Evolutionary conservation across 2,329 filamentous ascomycete species (phyloP), one percentile per base, ranked within the genome.

Genomic region (Trichothecium sympodiale): DNA sequence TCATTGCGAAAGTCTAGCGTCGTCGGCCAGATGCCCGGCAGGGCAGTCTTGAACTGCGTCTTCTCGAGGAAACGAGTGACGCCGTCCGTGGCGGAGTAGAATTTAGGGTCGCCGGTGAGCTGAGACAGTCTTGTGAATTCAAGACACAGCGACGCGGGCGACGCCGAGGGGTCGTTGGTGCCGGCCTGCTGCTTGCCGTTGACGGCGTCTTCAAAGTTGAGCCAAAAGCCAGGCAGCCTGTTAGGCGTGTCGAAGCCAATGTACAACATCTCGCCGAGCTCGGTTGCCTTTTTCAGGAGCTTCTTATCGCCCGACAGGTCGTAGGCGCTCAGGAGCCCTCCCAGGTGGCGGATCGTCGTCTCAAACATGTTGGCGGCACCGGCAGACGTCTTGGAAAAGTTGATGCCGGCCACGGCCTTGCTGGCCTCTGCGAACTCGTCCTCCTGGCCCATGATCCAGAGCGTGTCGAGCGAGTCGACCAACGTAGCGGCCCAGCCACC

Each of bases 71-170:
- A 60, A 41, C 77, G 62, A 8, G 64, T 62, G 39, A 80, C 69
- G 29, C 74, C 62, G 46, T 74, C 62, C 4, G 74, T 59, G 8
- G 74, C 75, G 51, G 80, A 76, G 47, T 77, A 80, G 54, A 64
- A 80, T 44, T 67, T 69, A 47, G 64, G 58, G 46, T 77, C 68
- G 27, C 68, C 67, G 2, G 74, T 80, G 27, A 80, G 53, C 51
- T 80, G 75, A 9, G 73, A 70, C n/a, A 81, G 59, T 34, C 75
- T 68, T 9, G 77, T 80, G 43, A 80, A 71, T 46, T 80, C 76
- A 13, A 80, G 58, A 37, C 62, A 64, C 20, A 81, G 54, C 5
- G 75, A 75, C 4, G 75, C 77, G 30, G 74, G 57, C 44, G 38
- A 43, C 9, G 48, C 46, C 14, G 43, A 43, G 12, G 46, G 43